phyloP scores from a whole-genome alignment of 169 alveolate genomes.

The Theileria annulata region DNA sequence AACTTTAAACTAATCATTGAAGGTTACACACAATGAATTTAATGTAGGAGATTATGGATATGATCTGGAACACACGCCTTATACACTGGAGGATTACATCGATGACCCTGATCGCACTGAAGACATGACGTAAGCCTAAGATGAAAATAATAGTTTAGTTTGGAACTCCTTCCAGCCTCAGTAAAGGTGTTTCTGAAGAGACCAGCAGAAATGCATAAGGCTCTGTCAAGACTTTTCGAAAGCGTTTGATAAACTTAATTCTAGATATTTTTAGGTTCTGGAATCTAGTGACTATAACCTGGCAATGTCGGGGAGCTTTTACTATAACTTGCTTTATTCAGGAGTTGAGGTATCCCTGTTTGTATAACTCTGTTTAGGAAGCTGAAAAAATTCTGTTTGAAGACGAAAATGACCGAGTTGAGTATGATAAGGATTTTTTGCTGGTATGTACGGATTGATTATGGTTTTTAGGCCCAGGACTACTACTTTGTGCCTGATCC shows the following conservation, averaged over 20 bases:
- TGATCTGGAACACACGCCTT: constrained; percentile 77
- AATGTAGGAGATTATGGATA: constrained; percentile 76
- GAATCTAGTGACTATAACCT: constrained; percentile 43
- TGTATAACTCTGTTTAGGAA: constrained; percentile 12
- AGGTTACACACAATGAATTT: background rate
- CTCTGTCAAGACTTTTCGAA: constrained; percentile 79
- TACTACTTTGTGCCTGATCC: constrained; percentile 25
- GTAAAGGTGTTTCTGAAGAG: constrained; percentile 87
- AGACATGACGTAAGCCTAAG: constrained; percentile 21
- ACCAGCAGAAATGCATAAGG: constrained; percentile 93
- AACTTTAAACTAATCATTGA: background rate
- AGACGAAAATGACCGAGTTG: background rate
- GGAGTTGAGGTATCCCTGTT: constrained; percentile 14
- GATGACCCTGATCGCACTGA: constrained; percentile 73
- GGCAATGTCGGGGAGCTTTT: constrained; percentile 26
- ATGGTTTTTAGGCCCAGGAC: constrained; percentile 36
- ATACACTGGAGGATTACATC: constrained; percentile 77
- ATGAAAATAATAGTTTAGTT: constrained; percentile 56
- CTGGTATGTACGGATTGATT: constrained; percentile 6
- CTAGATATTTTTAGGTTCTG: constrained; percentile 25
- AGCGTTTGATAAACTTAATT: constrained; percentile 66
- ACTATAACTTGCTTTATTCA: constrained; percentile 34
- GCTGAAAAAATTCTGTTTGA: constrained; percentile 27
- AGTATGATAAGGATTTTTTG: constrained; percentile 11
- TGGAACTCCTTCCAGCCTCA: constrained; percentile 84